Conservation (phyloP, 2,329 filamentous ascomycete genomes). For the Xylaria hypoxylon region DNA sequence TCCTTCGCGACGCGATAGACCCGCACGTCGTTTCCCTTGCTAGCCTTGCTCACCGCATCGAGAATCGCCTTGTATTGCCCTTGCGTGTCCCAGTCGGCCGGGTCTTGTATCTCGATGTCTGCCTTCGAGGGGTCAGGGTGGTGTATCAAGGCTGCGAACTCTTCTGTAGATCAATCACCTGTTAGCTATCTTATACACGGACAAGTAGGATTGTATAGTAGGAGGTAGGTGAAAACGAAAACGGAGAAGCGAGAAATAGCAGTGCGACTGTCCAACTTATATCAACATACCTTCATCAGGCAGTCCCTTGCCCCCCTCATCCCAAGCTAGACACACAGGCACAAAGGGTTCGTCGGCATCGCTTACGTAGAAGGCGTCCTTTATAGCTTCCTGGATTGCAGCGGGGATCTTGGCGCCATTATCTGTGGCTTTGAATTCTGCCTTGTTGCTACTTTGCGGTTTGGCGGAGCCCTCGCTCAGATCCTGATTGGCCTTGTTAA, state of each 20-base stretch:
- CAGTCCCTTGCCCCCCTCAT: conserved; percentile 62
- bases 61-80: conserved; percentile 77
- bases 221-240: not conserved
- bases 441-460: conserved; percentile 45
- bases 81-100: conserved; percentile 77
- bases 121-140: conserved; percentile 65
- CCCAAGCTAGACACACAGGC: conserved; percentile 75
- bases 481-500: conserved; percentile 87
- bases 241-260: not conserved
- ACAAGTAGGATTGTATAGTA: too few relatives aligned
- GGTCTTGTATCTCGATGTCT: conserved; percentile 73
- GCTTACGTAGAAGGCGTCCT: conserved; percentile 76
- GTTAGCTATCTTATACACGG: conserved; percentile 11
- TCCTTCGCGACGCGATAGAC: conserved; percentile 78
- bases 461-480: conserved; percentile 69
- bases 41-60: conserved; percentile 74
- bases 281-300: conserved; percentile 69
- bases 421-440: conserved; percentile 65
- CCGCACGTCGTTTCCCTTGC: conserved; percentile 74
- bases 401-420: conserved; percentile 70
- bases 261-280: conserved; percentile 4
- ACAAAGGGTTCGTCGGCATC: conserved; percentile 90
- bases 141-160: conserved; percentile 76
- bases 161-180: conserved; percentile 59
- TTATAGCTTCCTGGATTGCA: conserved; percentile 62